These are phyloP conservation scores for Silene conica DNA, from an alignment of 148 eudicot species.

Conservation along the genomic window DNA sequence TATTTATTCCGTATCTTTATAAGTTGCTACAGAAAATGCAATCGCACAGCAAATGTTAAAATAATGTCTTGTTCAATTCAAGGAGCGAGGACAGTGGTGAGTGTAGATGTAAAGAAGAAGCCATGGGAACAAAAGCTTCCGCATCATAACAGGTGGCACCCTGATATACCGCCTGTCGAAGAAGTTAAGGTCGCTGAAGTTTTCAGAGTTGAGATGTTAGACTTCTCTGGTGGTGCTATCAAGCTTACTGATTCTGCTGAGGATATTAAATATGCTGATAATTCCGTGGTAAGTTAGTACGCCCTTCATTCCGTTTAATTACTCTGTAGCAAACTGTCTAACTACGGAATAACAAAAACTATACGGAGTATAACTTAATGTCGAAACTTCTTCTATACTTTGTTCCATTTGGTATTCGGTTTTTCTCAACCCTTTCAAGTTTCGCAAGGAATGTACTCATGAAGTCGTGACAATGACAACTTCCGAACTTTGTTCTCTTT, in stretches of 20 bases:
- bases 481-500: neutral
- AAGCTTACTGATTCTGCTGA: conserved; percentile 49
- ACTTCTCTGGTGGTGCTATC: conserved; percentile 56
- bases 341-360: no score
- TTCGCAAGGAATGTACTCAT: no score
- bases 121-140: conserved; percentile 61
- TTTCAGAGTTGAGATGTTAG: conserved; percentile 85
- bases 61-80: conserved; percentile 11
- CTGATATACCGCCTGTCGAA: conserved; percentile 56
- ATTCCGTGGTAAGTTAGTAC: conserved; percentile 39
- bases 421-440: no score
- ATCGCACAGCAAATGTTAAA: neutral
- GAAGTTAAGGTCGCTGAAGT: conserved; percentile 47
- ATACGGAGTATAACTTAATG: no score
- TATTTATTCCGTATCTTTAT: neutral
- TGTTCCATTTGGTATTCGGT: no score
- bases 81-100: conserved; percentile 46
- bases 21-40: neutral
- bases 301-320: no score
- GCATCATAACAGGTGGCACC: conserved; percentile 83
- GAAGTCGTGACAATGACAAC: neutral
- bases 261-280: conserved; percentile 56
- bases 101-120: conserved; percentile 54
- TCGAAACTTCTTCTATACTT: no score
- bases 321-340: no score